These are phyloP conservation scores for Pseudoneurospora amorphoporcata DNA, from an alignment of 495 filamentous ascomycete species.

Conservation along the genomic window DNA sequence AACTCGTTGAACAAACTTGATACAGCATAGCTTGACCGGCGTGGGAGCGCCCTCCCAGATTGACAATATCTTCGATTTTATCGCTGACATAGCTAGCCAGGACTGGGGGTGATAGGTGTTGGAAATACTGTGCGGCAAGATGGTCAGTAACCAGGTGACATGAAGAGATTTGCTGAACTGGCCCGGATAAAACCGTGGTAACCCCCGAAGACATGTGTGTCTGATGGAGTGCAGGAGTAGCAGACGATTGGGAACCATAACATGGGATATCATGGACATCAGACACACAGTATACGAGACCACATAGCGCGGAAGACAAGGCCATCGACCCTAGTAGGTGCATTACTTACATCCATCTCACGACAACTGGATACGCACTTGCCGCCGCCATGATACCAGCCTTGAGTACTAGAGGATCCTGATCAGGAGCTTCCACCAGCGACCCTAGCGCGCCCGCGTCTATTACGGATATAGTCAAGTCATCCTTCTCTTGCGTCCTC, in stretches of 20 bases:
- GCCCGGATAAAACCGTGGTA: not conserved
- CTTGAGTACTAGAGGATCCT: conserved; percentile 68
- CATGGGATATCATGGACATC: conserved; percentile 9
- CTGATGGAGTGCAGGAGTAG: not conserved
- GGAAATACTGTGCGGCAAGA: conserved; percentile 52
- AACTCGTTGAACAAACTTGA: conserved; percentile 92
- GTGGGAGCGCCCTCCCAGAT: conserved; percentile 76
- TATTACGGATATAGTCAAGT: conserved; percentile 59
- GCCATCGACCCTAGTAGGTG: not conserved
- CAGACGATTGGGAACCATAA: conserved; percentile 3
- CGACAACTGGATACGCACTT: conserved; percentile 81
- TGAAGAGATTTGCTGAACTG: not conserved
- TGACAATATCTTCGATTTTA: conserved; percentile 78
- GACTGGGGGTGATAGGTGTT: conserved; percentile 65
- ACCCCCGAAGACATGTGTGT: not conserved
- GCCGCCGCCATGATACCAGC: conserved; percentile 75
- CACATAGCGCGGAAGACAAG: conserved; percentile 6
- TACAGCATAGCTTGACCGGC: conserved; percentile 79
- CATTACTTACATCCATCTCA: conserved; percentile 82
- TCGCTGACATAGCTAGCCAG: conserved; percentile 80
- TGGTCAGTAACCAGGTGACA: not conserved
- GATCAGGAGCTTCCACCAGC: conserved; percentile 59
- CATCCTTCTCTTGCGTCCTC: conserved; percentile 60
- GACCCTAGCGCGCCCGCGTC: conserved; percentile 53
- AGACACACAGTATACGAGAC: conserved; percentile 16